Evolutionary conservation across 169 alveolate species (phyloP), one percentile per base, ranked within the genome.

Genomic region (Plasmodium vivax): DNA sequence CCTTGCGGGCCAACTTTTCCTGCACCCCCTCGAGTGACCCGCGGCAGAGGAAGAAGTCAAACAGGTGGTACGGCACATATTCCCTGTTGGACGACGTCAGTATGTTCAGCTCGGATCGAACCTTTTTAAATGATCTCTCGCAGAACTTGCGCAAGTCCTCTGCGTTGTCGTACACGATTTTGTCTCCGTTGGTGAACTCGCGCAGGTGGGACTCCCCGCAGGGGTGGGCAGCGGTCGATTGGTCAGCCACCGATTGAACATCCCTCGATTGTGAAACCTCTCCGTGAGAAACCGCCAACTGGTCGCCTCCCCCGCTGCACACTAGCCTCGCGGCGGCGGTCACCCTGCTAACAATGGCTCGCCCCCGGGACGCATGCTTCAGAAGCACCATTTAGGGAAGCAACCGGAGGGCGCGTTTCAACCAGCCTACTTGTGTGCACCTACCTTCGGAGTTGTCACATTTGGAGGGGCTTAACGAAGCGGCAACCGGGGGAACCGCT

Each of bases 31-130:
- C 51, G 32, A 47, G 47, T 12, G 84, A 27, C 30, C 62, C 23
- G 2, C 12, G 84, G 6, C 85, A 23, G 41, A 88, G 30, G 51
- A 88, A 88, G 19, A 72, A 79, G 71, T 88, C 94, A 80, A 79
- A 88, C n/a, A 88, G n/a, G 83, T 88, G 71, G 58, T 79, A 88
- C 12, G 94, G 90, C 19, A 88, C 83, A 58, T 88, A 88, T 88
- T 88, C 94, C 77, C 94, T 88, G 34, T 77, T 80, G 34, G 94
- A 88, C 43, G 94, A 88, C 3, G 94, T 88, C 34, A 27, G 19
- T 88, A 88, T 88, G 38, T 36, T 12, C 14, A 88, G 23, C 30
- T 88, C 94, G 43, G 71, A 77, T 80, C 73, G 80, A 8, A 79
- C 7, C 47, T 88, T 88, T 56, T 73, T 88, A 54, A 88, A 88